Percentiles rank a stretch among this genome's conserved stretches.
phyloP scores from a whole-genome alignment of 2,329 filamentous ascomycete species.

The Arthrobotrys megalospora region DNA sequence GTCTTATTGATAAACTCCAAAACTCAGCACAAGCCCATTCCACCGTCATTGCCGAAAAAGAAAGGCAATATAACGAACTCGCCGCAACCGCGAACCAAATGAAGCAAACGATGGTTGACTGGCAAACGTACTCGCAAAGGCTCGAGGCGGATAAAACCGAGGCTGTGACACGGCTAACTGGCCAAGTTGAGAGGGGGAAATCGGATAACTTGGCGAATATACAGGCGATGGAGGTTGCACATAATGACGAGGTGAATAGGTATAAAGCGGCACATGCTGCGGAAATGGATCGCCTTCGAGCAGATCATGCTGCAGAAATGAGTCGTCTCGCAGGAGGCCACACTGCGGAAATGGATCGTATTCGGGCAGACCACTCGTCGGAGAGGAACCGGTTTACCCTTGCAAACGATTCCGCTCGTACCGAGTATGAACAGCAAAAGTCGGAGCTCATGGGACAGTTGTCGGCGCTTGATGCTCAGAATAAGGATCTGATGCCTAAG shows the following conservation, averaged over 20 bases:
- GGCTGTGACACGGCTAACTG: neutral
- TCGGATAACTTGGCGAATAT: slow-evolving; percentile 31
- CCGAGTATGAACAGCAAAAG: slow-evolving; percentile 35
- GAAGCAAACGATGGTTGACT: slow-evolving; percentile 32
- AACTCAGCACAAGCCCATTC: slow-evolving; percentile 49
- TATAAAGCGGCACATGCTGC: slow-evolving; percentile 19
- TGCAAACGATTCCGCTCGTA: slow-evolving; percentile 17
- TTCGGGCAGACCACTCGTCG: slow-evolving; percentile 10
- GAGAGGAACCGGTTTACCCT: slow-evolving; percentile 8
- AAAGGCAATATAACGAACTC: slow-evolving; percentile 30
- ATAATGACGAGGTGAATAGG: slow-evolving; percentile 38
- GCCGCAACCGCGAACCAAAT: slow-evolving; percentile 15
- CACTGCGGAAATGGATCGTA: slow-evolving; percentile 11
- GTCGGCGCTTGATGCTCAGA: slow-evolving; percentile 1
- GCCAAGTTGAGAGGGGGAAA: slow-evolving; percentile 21
- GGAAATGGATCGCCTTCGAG: slow-evolving; percentile 3
- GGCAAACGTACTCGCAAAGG: slow-evolving; percentile 45
- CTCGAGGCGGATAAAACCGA: slow-evolving; percentile 45
- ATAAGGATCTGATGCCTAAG: slow-evolving; percentile 2
- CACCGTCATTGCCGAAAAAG: slow-evolving; percentile 43
- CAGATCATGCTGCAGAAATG: slow-evolving; percentile 10
- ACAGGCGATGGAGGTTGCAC: slow-evolving; percentile 33
- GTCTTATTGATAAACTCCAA: slow-evolving; percentile 39
- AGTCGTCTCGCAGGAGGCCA: slow-evolving; percentile 12
- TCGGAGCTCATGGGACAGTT: slow-evolving; percentile 21